Evolutionary conservation across 2,329 filamentous ascomycete genomes (phyloP).

Genomic region (Arthroderma sp.): DNA sequence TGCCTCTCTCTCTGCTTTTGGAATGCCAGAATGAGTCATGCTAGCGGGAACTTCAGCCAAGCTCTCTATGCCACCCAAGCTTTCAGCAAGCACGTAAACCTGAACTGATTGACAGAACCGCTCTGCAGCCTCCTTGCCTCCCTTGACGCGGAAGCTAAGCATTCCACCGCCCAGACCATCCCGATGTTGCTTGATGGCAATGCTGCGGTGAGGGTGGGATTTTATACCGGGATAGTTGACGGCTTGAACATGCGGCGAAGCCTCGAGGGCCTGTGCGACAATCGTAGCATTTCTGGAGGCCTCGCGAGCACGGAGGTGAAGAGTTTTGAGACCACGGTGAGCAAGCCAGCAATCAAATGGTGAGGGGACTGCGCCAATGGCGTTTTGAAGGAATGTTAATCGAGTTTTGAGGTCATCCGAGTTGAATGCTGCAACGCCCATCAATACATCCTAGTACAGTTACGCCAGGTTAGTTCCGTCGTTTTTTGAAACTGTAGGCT

Average conservation of each 20-base stretch:
- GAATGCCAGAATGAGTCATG: constrained; percentile 97
- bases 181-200: constrained; percentile 83
- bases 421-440: constrained; percentile 96
- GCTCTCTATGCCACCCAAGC: constrained; percentile 80
- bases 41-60: constrained; percentile 82
- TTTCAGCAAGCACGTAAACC: constrained; percentile 89
- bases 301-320: constrained; percentile 82
- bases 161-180: constrained; percentile 92
- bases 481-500: not conserved
- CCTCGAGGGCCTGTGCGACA: constrained; percentile 64
- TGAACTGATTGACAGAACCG: constrained; percentile 80
- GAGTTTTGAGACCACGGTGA: constrained; percentile 89
- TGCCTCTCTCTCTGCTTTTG: constrained; percentile 74
- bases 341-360: constrained; percentile 97
- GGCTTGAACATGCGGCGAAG: constrained; percentile 65
- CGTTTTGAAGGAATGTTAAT: constrained; percentile 87
- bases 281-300: constrained; percentile 68
- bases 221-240: constrained; percentile 93
- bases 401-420: constrained; percentile 62
- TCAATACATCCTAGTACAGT: constrained; percentile 63
- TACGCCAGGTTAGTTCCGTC: not conserved
- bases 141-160: constrained; percentile 88
- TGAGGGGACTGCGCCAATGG: constrained; percentile 86
- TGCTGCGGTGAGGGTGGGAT: constrained; percentile 72
- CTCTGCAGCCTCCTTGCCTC: constrained; percentile 73